A percentile compares a stretch with the other conserved stretches of the same genome.
Evolutionary conservation across 495 filamentous ascomycete genomes (phyloP).

Genomic region (Ascodesmis nigricans): DNA sequence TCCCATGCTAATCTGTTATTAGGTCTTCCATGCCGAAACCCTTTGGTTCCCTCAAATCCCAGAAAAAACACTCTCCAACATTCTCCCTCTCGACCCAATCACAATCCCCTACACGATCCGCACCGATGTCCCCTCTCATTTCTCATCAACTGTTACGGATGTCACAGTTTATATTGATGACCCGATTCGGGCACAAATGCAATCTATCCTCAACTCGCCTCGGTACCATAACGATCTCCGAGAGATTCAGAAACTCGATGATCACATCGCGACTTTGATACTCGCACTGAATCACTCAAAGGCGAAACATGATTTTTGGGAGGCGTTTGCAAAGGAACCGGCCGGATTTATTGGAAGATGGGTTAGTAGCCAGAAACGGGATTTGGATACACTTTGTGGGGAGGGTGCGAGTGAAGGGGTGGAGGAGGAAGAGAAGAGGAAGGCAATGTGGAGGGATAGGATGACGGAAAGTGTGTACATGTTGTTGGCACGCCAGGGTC

Average conservation of each 20-base stretch:
- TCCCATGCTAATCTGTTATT: conserved; percentile 10
- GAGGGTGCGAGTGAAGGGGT: conserved; percentile 49
- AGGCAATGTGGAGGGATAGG: conserved; percentile 29
- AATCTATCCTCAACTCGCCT: conserved; percentile 34
- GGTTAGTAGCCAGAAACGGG: conserved; percentile 69
- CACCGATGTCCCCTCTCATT: conserved; percentile 66
- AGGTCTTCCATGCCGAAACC: conserved; percentile 60
- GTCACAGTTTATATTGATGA: conserved; percentile 68
- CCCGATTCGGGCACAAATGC: conserved; percentile 47
- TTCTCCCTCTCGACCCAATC: conserved; percentile 59
- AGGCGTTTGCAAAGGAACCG: conserved; percentile 53
- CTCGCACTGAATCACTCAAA: conserved; percentile 58
- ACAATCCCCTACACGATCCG: conserved; percentile 83
- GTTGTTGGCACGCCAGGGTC: conserved; percentile 16
- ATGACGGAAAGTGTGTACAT: conserved; percentile 20
- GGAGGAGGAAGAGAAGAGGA: conserved; percentile 34
- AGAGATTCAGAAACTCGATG: conserved; percentile 50
- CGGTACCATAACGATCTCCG: conserved; percentile 40
- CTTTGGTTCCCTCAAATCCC: conserved; percentile 80
- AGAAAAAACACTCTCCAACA: conserved; percentile 49
- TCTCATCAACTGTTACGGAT: conserved; percentile 61
- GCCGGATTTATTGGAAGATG: conserved; percentile 60
- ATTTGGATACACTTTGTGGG: conserved; percentile 73
- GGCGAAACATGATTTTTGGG: conserved; percentile 68
- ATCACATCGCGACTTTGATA: conserved; percentile 57